Conservation (phyloP, 345 rosid species). For the Bretschneidera sinensis region DNA sequence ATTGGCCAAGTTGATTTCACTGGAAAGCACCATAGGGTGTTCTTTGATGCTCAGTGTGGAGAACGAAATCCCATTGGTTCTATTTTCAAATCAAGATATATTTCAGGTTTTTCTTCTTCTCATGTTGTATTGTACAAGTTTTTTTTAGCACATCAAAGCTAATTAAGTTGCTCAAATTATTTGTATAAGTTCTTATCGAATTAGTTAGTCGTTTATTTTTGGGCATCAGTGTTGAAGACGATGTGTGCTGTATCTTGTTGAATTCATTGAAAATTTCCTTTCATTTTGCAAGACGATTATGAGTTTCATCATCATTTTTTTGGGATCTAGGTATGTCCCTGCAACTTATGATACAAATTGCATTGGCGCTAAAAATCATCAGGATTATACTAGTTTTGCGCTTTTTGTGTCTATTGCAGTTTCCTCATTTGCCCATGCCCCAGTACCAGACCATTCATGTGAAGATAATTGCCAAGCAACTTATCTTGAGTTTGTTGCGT, state of each 20-base stretch:
- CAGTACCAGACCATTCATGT: too few species aligned
- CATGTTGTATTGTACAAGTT: too few species aligned
- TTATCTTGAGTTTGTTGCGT: too few species aligned
- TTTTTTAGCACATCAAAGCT: slow-evolving; percentile 13
- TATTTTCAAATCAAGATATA: slow-evolving; percentile 11
- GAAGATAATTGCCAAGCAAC: too few species aligned
- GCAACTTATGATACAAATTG: too few species aligned
- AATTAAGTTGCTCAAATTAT: too few species aligned
- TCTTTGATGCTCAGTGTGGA: slow-evolving; percentile 38
- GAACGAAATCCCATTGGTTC: slow-evolving; percentile 13
- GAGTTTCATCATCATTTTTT: slow-evolving; percentile 35
- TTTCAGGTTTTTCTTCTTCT: too few species aligned
- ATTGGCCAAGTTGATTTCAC: slow-evolving; percentile 67
- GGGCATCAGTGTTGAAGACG: too few species aligned
- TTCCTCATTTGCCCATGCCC: too few species aligned
- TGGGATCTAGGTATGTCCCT: slow-evolving; percentile 71
- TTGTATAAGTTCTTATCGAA: background rate
- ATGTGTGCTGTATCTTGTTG: background rate
- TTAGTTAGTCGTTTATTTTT: too few species aligned
- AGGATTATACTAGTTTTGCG: too few species aligned
- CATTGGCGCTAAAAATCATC: background rate
- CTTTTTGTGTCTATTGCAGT: too few species aligned
- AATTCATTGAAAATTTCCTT: background rate
- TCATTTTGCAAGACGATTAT: slow-evolving; percentile 30
- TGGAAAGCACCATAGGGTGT: slow-evolving; percentile 68